Evolutionary conservation across 805 yeast genomes (phyloP), one percentile per base, ranked within the genome.

Genomic region (Yarrowia sp.): DNA sequence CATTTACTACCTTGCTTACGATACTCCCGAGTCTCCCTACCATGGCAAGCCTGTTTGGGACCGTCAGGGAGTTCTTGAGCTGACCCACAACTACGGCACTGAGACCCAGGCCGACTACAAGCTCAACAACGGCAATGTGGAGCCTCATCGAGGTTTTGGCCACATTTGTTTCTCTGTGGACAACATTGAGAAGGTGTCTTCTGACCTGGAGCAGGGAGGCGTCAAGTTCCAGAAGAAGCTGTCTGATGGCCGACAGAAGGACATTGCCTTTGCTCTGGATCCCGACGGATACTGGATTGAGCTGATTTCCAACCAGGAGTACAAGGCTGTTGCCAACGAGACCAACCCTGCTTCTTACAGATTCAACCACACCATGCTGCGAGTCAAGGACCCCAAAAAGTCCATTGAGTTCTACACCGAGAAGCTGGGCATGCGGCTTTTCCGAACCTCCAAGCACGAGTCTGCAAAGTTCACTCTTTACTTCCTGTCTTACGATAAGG

Each of bases 251-350:
- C 86, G 97, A 77, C 97, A 90, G 78, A 87, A 86, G 76, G 82
- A 91, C 75, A 92, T 95, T 78, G 98, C 98, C 0, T 95, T 93
- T 76, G 96, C 88, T 7, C 82, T 92, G 70, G 99, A 95, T 72
- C 98, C 98, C 7, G 93, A 93, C 77, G 95, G 95, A 71, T 95
- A 95, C 79, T 93, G 99, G 99, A 83, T 93, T 71, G 99, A 93
- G 80, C 78, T 93, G 72, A 83, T 93, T 69, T 85, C 85, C 71
- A 86, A 84, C 70, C 82, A 78, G 24, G 78, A 71, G 30, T 73
- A 69, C 28, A 76, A 86, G 21, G 79, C 80, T 66, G 59, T 67
- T 1, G 64, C 58, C 14, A 62, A 66, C 10, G 36, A 52, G 19
- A 71, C 73, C 66, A 71, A 72, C 56, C 69, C 71, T 8, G 35